A percentile compares a stretch with the other conserved stretches of the same genome.
These are phyloP conservation scores for Penicillium bovifimosum DNA, from an alignment of 495 filamentous ascomycete species.

Conservation along the genomic window DNA sequence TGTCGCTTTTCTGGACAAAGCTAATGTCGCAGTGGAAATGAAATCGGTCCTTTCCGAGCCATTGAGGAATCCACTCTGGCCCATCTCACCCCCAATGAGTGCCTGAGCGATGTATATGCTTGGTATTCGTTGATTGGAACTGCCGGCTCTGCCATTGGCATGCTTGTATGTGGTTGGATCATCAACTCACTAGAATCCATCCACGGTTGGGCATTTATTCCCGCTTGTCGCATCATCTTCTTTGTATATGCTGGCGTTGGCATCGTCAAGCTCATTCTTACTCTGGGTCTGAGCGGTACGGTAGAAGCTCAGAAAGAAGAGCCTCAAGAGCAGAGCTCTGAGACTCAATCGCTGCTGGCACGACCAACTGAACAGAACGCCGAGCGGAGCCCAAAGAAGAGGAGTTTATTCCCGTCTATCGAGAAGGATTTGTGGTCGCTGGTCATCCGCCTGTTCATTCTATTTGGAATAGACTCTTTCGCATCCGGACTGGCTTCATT, in stretches of 20 bases:
- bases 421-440: constrained; percentile 52
- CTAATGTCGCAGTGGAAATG: constrained; percentile 55
- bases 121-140: constrained; percentile 73
- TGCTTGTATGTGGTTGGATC: constrained; percentile 60
- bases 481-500: constrained; percentile 72
- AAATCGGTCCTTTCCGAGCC: constrained; percentile 77
- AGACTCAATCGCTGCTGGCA: constrained; percentile 45
- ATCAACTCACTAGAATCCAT: constrained; percentile 46
- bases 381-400: constrained; percentile 15
- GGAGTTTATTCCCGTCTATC: constrained; percentile 43
- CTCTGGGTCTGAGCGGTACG: constrained; percentile 50
- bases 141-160: constrained; percentile 59
- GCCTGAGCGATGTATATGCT: constrained; percentile 68
- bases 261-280: constrained; percentile 57
- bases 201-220: constrained; percentile 49
- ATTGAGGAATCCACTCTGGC: constrained; percentile 80
- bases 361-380: constrained; percentile 5
- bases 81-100: constrained; percentile 57
- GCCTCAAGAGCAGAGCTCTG: constrained; percentile 19
- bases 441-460: constrained; percentile 64
- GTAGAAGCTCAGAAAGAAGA: constrained; percentile 51
- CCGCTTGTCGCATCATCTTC: constrained; percentile 66
- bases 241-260: constrained; percentile 64
- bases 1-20: constrained; percentile 9
- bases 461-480: constrained; percentile 73